Evolutionary conservation across 2,329 filamentous ascomycete species (phyloP).

Genomic region (Cladophialophora carrionii): DNA sequence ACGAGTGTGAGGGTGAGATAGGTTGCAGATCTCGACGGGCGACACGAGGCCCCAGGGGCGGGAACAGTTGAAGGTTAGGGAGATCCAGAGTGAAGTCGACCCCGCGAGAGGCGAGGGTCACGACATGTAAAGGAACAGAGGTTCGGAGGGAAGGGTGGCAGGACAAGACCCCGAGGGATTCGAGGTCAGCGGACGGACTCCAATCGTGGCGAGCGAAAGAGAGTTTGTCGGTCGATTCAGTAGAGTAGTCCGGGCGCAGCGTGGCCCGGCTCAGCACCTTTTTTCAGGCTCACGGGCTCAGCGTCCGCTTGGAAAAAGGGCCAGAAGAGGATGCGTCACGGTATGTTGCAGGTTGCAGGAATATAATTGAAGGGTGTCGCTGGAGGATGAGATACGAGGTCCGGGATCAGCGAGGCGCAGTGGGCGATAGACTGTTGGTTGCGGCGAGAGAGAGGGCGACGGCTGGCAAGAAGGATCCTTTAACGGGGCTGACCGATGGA

Average conservation of each 20-base stretch:
- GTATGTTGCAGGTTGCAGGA: background rate
- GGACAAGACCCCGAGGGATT: slow-evolving; percentile 21
- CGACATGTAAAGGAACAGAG: slow-evolving; percentile 34
- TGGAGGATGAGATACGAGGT: slow-evolving; percentile 25
- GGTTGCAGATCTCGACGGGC: slow-evolving; percentile 26
- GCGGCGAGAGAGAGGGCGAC: background rate
- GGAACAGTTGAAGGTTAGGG: slow-evolving; percentile 15
- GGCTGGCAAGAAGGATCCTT: background rate
- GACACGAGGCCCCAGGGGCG: slow-evolving; percentile 30
- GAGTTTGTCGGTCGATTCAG: background rate
- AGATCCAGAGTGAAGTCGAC: slow-evolving; percentile 33
- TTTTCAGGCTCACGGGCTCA: slow-evolving; percentile 16
- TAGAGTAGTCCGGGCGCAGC: background rate
- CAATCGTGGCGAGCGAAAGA: background rate
- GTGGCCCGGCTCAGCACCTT: background rate
- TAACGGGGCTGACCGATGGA: background rate
- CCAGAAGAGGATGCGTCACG: slow-evolving; percentile 9
- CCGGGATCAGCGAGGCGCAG: slow-evolving; percentile 28
- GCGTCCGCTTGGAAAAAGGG: slow-evolving; percentile 17
- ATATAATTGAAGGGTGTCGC: slow-evolving; percentile 11
- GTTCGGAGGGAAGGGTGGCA: slow-evolving; percentile 25
- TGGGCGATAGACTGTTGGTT: background rate
- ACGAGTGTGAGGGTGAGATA: slow-evolving; percentile 7
- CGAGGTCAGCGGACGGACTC: slow-evolving; percentile 15
- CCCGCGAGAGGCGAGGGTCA: slow-evolving; percentile 27